Conservation (phyloP, 352 stramenopile genomes). For the Phytophthora sojae region DNA sequence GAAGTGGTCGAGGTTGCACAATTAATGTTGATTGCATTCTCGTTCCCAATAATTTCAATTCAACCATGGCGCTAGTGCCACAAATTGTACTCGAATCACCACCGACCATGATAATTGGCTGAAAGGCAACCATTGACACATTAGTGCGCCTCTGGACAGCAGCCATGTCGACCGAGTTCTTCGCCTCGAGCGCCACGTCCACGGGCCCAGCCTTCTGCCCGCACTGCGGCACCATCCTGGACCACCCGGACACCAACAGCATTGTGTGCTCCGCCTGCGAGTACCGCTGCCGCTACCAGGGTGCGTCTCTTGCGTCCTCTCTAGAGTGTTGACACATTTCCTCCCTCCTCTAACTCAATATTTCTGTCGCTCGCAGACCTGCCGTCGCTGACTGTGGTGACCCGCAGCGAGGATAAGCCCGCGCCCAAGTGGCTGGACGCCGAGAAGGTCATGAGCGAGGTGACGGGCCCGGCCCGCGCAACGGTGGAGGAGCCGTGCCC, state of each 20-base stretch:
- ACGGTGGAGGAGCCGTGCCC: conserved; percentile 98
- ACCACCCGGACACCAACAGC: conserved; percentile 88
- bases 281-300: conserved; percentile 87
- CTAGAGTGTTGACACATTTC: not conserved
- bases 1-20: conserved; percentile 13
- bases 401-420: conserved; percentile 78
- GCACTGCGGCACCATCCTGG: conserved; percentile 89
- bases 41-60: not conserved
- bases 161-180: conserved; percentile 72
- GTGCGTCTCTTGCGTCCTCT: conserved; percentile 35
- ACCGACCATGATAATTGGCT: conserved; percentile 36
- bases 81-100: not conserved
- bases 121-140: conserved; percentile 25
- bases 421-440: conserved; percentile 84
- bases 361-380: conserved; percentile 55
- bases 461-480: conserved; percentile 89
- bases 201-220: conserved; percentile 89
- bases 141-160: conserved; percentile 6
- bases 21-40: conserved; percentile 21
- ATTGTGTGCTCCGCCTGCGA: conserved; percentile 89
- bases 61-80: not conserved
- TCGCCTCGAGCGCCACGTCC: conserved; percentile 58
- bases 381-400: conserved; percentile 80
- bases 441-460: conserved; percentile 77
- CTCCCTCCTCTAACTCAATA: not conserved